Base-by-base conservation (phyloP, 2,329 filamentous ascomycete genomes). In the Fusarium marasasianum region DNA sequence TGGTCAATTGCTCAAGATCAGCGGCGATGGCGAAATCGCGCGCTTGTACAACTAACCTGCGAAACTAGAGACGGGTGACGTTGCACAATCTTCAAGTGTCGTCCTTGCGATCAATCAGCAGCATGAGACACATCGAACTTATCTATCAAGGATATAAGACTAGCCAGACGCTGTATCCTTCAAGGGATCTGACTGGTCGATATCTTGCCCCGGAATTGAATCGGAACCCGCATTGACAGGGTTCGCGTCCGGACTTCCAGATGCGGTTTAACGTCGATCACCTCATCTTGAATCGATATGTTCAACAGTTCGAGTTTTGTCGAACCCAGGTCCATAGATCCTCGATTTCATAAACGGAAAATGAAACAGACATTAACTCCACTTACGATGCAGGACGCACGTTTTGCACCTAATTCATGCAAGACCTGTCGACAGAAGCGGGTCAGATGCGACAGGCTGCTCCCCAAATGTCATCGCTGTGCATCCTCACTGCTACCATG, bases 391-490 rank as follows among this genome's bases (percentile, higher is more conserved):
- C n/a, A 47, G 4, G n/a, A 37, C n/a, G 2, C 7, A 26, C 3
- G 0, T 8, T 4, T 1, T 43, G 55, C 55, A 1, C n/a, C 55
- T 4, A 57, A 57, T n/a, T 47, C 40, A 12, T 57, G 40, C 2
- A 33, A 24, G 10, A 58, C 41, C 18, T 48, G 55, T 8, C 24
- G 41, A 8, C 22, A 48, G 3, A 58, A 10, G 41, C 41, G 31
- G 14, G 24, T 48, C 24, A 58, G 12, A 3, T 58, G 41, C 1
- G 31, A 58, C 33, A 29, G 55, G 4, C 0, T 1, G 0, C 55
- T 58, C 0, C 55, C 55, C 14, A 37, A 1, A 0, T 58, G 55
- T 6, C 55, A 1, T 0, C 55, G 31, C 2, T 48, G 55, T 13
- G 31, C 24, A 18, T 48, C 41, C 3, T 8, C 17, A 2, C 0